phyloP scores from a whole-genome alignment of 345 rosid genomes.

The Combretum micranthum region DNA sequence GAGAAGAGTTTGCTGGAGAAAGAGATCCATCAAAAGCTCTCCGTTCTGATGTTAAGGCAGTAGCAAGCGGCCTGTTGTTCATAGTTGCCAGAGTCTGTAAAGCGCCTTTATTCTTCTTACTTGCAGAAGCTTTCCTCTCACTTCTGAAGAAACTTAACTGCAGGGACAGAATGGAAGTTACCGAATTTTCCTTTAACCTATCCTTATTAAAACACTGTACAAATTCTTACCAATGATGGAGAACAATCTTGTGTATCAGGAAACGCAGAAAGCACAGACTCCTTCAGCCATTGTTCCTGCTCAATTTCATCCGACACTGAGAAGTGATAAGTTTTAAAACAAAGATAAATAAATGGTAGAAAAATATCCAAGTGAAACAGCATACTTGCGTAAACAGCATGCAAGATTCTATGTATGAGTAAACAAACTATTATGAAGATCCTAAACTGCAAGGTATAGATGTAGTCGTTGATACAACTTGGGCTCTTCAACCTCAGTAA shows the following conservation, averaged over 20 bases:
- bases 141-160: conserved; percentile 63
- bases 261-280: conserved; percentile 65
- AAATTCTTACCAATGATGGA: conserved; percentile 65
- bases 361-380: no score
- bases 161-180: conserved; percentile 16
- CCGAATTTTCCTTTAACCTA: conserved; percentile 4
- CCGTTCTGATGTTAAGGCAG: conserved; percentile 30
- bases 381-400: no score
- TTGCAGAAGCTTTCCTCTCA: conserved; percentile 42
- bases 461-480: no score
- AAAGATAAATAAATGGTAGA: conserved; percentile 7
- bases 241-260: conserved; percentile 83
- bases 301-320: conserved; percentile 28
- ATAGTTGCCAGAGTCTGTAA: conserved; percentile 22
- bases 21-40: conserved; percentile 37
- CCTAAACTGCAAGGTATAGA: no score
- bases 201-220: neutral
- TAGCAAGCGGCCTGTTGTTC: conserved; percentile 50
- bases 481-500: no score
- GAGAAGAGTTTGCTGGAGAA: conserved; percentile 37
- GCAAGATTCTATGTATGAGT: no score
- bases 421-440: no score
- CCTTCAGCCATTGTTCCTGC: conserved; percentile 91
- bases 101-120: conserved; percentile 37
- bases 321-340: conserved; percentile 24